Percentiles rank a stretch among this genome's conserved stretches.
phyloP scores from a whole-genome alignment of 2,329 filamentous ascomycete genomes.

The Coniella lustricola region DNA sequence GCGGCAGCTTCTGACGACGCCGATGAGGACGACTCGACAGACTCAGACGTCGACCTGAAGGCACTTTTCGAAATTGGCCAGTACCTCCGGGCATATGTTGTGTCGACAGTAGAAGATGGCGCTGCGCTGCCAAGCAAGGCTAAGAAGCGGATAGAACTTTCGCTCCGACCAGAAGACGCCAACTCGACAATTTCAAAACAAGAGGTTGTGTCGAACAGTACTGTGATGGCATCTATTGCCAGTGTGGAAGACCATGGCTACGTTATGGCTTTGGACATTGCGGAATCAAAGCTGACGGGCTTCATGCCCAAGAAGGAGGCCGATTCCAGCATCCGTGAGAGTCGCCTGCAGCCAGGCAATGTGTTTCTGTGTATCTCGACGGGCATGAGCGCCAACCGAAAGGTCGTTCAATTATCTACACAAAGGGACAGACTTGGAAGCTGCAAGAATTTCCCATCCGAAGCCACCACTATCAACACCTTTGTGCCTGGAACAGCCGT shows the following conservation, averaged over 20 bases:
- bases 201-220: slow-evolving; percentile 67
- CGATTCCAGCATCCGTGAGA: slow-evolving; percentile 55
- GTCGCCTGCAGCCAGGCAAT: slow-evolving; percentile 70
- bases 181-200: slow-evolving; percentile 69
- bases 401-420: slow-evolving; percentile 79
- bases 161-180: slow-evolving; percentile 68
- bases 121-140: slow-evolving; percentile 47
- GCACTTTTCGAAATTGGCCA: slow-evolving; percentile 76
- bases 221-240: slow-evolving; percentile 77
- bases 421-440: slow-evolving; percentile 64
- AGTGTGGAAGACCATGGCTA: slow-evolving; percentile 96
- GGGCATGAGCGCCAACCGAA: slow-evolving; percentile 67
- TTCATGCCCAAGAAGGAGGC: slow-evolving; percentile 85
- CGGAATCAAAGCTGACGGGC: slow-evolving; percentile 60
- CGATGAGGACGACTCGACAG: slow-evolving; percentile 41
- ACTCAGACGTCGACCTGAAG: slow-evolving; percentile 62
- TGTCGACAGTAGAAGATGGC: slow-evolving; percentile 66
- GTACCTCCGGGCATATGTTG: slow-evolving; percentile 78
- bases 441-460: slow-evolving; percentile 56
- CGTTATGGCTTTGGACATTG: slow-evolving; percentile 83
- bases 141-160: slow-evolving; percentile 80
- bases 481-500: slow-evolving; percentile 90
- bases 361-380: slow-evolving; percentile 80
- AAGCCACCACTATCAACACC: slow-evolving; percentile 79
- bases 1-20: slow-evolving; percentile 52